These are phyloP conservation scores for Schizonepeta tenuifolia DNA, from an alignment of 257 asterid genomes.

Conservation along the genomic window DNA sequence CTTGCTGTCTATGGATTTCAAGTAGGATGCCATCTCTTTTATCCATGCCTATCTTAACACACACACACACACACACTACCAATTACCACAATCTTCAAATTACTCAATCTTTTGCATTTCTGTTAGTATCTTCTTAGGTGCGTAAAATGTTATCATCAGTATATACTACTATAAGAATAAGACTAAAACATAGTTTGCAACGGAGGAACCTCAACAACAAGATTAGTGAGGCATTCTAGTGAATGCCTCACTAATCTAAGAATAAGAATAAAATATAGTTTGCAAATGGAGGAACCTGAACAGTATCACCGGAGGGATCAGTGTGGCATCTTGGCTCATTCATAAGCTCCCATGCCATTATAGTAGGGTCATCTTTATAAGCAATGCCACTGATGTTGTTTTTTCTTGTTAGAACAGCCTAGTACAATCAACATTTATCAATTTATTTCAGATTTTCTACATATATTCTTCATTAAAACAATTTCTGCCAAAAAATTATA, in stretches of 20 bases:
- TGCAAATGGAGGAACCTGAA: constrained; percentile 42
- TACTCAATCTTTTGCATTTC: too few species aligned
- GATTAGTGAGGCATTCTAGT: too few species aligned
- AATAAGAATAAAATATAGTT: too few species aligned
- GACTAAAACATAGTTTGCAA: too few species aligned
- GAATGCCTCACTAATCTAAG: too few species aligned
- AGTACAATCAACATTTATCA: not conserved
- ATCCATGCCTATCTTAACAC: constrained; percentile 59
- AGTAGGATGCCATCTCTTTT: constrained; percentile 64
- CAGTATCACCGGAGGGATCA: constrained; percentile 55
- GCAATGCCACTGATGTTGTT: constrained; percentile 58
- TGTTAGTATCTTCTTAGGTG: too few species aligned
- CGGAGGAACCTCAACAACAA: too few species aligned
- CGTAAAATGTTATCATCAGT: not conserved
- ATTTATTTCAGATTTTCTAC: not conserved
- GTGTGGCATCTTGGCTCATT: constrained; percentile 74
- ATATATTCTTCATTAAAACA: not conserved
- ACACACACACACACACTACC: too few species aligned
- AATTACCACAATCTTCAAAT: too few species aligned
- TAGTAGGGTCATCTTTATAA: constrained; percentile 73
- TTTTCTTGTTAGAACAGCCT: constrained; percentile 67
- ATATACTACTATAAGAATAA: too few species aligned
- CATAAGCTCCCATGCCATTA: constrained; percentile 88
- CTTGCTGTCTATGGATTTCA: constrained; percentile 63
- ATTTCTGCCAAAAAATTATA: not conserved